Evolutionary conservation across 371 early-diverging fungal species (phyloP), one percentile per base, ranked within the genome.

Genomic region (Batkoa obscura): DNA sequence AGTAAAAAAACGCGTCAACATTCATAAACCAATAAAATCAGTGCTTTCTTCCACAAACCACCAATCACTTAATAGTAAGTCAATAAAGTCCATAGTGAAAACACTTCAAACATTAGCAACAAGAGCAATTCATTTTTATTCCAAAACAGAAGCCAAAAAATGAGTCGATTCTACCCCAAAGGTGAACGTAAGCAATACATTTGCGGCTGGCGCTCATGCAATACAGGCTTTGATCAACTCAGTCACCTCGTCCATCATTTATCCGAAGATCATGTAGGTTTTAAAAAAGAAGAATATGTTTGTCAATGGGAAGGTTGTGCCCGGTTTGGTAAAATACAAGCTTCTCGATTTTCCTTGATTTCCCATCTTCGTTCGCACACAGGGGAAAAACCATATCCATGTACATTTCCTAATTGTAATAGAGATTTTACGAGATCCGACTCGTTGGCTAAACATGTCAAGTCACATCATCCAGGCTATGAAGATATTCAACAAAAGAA

Each of bases 281-380:
- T 75, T 72, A 81, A 79, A 52, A 72, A 72, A 52, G 70, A 73
- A 2, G 69, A 70, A 12, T 81, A 81, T 54, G 68, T 63, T 47
- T 81, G 81, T 51, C 73, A 77, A 48, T 81, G 81, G 81, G 61
- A 43, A 23, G 71, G 72, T 31, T 81, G 81, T 61, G 59, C 68
- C 39, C 68, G 79, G 50, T 67, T 70, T 54, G 73, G 75, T 12
- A 71, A 70, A n/a, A 72, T 72, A 56, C 76, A 77, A 55, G 75
- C 75, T 31, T 75, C 75, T 13, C 67, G 81, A 36, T 81, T 79
- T 63, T 76, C 79, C 1, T 60, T 81, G 13, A 76, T 79, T 59
- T 73, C 78, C 58, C 81, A 81, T 52, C 66, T 81, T 61, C 69
- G 81, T 50, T 77, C 75, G 43, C 81, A 81, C 50, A 81, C 81